Percentiles rank a stretch among this genome's conserved stretches.
Conservation (phyloP, 371 early-diverging fungal genomes). For the Globomyces sp. region DNA sequence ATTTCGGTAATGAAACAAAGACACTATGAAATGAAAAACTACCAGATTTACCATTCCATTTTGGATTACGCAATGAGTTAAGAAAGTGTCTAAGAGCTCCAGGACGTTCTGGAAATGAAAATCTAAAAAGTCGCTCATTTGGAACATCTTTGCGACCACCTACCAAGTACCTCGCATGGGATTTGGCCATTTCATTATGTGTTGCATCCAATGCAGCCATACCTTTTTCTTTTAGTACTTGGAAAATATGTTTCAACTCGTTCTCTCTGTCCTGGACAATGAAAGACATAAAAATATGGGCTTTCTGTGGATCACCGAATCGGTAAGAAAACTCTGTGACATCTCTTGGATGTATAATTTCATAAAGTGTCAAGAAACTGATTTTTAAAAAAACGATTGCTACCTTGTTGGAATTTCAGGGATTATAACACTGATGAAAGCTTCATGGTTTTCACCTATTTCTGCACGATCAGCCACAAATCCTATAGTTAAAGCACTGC, state of each 20-base stretch:
- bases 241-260: constrained; percentile 71
- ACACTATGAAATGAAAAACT: constrained; percentile 66
- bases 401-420: constrained; percentile 73
- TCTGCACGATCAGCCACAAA: constrained; percentile 95
- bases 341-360: constrained; percentile 72
- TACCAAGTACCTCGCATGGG: constrained; percentile 88
- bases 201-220: constrained; percentile 65
- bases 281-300: constrained; percentile 88
- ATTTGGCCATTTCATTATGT: constrained; percentile 91
- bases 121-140: constrained; percentile 87
- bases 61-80: constrained; percentile 54
- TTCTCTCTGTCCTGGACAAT: constrained; percentile 55
- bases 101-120: constrained; percentile 94
- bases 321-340: constrained; percentile 95
- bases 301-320: constrained; percentile 69
- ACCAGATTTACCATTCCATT: constrained; percentile 28
- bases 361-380: constrained; percentile 77
- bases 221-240: constrained; percentile 53
- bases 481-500: constrained; percentile 32
- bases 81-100: constrained; percentile 87
- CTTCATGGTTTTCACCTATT: constrained; percentile 87
- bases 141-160: constrained; percentile 74
- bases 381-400: constrained; percentile 43
- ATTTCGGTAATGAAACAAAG: constrained; percentile 95
- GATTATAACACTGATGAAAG: constrained; percentile 83